Evolutionary conservation across 371 early-diverging fungal species (phyloP), one percentile per base, ranked within the genome.

Genomic region (Chytridium lagenaria): DNA sequence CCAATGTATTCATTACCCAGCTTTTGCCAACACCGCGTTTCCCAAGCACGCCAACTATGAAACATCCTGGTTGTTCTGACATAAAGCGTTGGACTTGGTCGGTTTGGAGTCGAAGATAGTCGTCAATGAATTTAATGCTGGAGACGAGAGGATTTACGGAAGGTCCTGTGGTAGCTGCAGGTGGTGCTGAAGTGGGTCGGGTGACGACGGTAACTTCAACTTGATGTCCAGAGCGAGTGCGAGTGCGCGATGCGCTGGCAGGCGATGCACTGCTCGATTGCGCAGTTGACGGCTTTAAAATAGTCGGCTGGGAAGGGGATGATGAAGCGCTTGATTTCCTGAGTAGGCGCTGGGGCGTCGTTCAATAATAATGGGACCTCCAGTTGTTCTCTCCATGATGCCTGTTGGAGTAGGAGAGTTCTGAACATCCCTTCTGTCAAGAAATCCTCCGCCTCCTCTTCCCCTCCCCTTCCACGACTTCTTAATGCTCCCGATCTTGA

Each of bases 21-120:
- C 91, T 89, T 75, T 93, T 93, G 0, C 93, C 93, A 34, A 85
- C 88, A 15, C 91, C 90, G 77, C 87, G 88, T 23, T 87, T 83
- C 15, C 93, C 93, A 37, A 92, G 63, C 28, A 91, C 85, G 15
- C 93, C 92, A 31, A 93, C 85, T 3, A 91, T 88, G 74, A 91
- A 93, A 78, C 91, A 90, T 31, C 92, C 93, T n/a, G 93, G 91
- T 55, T 85, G 79, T 36, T 92, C 93, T 7, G 36, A 26, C 63
- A 63, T 34, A 23, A 30, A 33, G 7, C 63, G 15, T 10, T 63
- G 63, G 3, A 37, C 37, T 15, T 3, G 34, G 2, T 63, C 63
- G 5, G 37, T 26, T 7, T 63, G 63, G 15, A 63, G 63, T 10
- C 36, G 63, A 30, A 63, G 63, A 34, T 63, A 30, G 10, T 63